A percentile compares a stretch with the other conserved stretches of the same genome.
Conservation (phyloP, 2,329 filamentous ascomycete genomes). For the Aspergillus fijiensis region DNA sequence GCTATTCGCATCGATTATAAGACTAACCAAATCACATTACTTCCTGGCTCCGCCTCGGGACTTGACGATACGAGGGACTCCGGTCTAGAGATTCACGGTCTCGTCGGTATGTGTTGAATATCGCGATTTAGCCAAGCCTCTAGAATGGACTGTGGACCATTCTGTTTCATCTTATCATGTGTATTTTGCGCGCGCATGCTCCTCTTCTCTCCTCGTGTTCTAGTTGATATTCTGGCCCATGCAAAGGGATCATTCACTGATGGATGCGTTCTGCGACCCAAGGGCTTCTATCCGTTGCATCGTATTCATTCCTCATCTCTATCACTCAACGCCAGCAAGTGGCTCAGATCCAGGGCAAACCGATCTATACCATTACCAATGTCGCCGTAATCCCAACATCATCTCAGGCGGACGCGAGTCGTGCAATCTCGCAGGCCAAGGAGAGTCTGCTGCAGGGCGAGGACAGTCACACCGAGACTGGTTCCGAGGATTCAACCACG, state of each 20-base stretch:
- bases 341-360: slow-evolving; percentile 76
- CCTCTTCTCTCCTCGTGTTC: background rate
- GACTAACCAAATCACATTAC: slow-evolving; percentile 52
- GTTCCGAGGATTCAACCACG: slow-evolving; percentile 23
- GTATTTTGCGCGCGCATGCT: background rate
- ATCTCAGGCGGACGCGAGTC: slow-evolving; percentile 70
- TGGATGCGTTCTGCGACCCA: slow-evolving; percentile 4
- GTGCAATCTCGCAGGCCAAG: slow-evolving; percentile 65
- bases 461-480: slow-evolving; percentile 34
- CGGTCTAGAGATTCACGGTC: slow-evolving; percentile 51
- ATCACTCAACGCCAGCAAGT: slow-evolving; percentile 86
- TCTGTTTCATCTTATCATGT: background rate
- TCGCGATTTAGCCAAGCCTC: background rate
- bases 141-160: background rate
- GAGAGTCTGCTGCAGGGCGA: slow-evolving; percentile 44
- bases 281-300: slow-evolving; percentile 84
- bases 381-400: slow-evolving; percentile 86
- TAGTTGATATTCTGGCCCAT: background rate
- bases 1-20: slow-evolving; percentile 71
- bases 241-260: background rate
- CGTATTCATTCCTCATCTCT: slow-evolving; percentile 77
- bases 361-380: slow-evolving; percentile 84
- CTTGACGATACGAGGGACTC: slow-evolving; percentile 31
- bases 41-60: slow-evolving; percentile 37
- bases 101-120: slow-evolving; percentile 54